Conservation (phyloP, 345 rosid genomes). For the Populus simonii region DNA sequence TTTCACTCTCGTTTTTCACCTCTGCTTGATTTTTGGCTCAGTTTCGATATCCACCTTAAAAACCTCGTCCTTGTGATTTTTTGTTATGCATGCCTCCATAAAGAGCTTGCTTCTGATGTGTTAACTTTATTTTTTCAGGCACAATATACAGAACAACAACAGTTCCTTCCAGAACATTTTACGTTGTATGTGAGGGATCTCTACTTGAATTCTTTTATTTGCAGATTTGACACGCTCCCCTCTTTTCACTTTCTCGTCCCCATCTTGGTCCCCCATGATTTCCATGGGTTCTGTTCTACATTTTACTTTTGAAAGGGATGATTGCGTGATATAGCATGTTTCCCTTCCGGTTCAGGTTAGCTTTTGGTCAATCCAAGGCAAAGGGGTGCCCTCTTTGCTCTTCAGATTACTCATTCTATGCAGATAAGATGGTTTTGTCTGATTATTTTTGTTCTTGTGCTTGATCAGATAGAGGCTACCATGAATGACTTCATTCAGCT, state of each 20-base stretch:
- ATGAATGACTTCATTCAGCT: constrained; percentile 92
- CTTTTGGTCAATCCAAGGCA: constrained; percentile 81
- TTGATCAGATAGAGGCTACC: constrained; percentile 77
- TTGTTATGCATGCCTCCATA: neutral
- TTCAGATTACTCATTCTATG: neutral
- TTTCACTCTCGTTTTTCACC: neutral
- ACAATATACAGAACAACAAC: constrained; percentile 81
- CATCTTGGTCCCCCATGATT: neutral
- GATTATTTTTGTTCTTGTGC: neutral
- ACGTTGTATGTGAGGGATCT: constrained; percentile 50
- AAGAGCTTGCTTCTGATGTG: constrained; percentile 17
- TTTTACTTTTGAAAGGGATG: neutral
- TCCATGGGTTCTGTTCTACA: neutral
- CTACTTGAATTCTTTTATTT: neutral
- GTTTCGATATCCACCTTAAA: constrained; percentile 8
- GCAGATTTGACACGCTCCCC: neutral
- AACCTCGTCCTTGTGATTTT: neutral
- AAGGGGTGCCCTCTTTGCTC: constrained; percentile 47
- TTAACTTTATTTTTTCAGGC: constrained; percentile 53
- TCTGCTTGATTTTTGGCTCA: neutral
- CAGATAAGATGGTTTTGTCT: constrained; percentile 8
- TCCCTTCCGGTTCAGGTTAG: constrained; percentile 61
- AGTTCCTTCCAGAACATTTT: constrained; percentile 90
- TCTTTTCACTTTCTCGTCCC: neutral
- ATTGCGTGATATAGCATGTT: constrained; percentile 10